Percentiles rank a stretch among this genome's conserved stretches.
Evolutionary conservation across 176 grass and related monocot species (phyloP).

Genomic region (Zea luxurians): DNA sequence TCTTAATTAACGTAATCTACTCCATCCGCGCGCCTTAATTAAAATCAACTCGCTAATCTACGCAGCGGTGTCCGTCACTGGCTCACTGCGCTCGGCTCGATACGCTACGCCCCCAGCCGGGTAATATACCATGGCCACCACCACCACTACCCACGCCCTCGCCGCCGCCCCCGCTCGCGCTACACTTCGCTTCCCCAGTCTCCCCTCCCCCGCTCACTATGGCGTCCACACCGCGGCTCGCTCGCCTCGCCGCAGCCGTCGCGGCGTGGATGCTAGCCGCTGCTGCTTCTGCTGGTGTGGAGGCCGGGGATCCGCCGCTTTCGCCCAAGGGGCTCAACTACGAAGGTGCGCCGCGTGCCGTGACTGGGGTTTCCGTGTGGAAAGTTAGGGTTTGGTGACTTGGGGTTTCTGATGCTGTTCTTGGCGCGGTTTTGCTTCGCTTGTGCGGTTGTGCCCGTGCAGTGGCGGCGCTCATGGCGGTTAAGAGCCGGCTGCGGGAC

Average conservation of each 20-base stretch:
- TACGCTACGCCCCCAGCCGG: neutral
- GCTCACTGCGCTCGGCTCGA: constrained; percentile 43
- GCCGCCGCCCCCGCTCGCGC: constrained; percentile 13
- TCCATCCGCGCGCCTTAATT: constrained; percentile 19
- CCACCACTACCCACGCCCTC: constrained; percentile 2
- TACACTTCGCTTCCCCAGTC: neutral
- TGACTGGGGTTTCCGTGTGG: neutral
- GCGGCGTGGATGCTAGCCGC: constrained; percentile 21
- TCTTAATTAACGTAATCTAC: constrained; percentile 27
- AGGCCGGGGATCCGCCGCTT: constrained; percentile 70
- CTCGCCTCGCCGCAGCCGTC: constrained; percentile 5
- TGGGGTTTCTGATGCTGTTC: neutral
- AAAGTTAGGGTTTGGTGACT: constrained; percentile 4
- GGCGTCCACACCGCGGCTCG: neutral
- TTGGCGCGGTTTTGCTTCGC: neutral
- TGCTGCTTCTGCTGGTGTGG: neutral
- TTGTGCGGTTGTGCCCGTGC: neutral
- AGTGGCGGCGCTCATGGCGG: constrained; percentile 95
- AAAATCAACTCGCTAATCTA: constrained; percentile 18
- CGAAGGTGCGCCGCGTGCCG: constrained; percentile 47
- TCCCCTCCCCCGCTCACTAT: constrained; percentile 14
- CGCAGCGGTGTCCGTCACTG: neutral
- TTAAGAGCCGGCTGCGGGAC: constrained; percentile 89
- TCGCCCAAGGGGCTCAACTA: constrained; percentile 98
- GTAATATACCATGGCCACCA: constrained; percentile 55